Conservation (phyloP, 768 basidiomycete genomes). For the Gloeopeniophorella convolvens region DNA sequence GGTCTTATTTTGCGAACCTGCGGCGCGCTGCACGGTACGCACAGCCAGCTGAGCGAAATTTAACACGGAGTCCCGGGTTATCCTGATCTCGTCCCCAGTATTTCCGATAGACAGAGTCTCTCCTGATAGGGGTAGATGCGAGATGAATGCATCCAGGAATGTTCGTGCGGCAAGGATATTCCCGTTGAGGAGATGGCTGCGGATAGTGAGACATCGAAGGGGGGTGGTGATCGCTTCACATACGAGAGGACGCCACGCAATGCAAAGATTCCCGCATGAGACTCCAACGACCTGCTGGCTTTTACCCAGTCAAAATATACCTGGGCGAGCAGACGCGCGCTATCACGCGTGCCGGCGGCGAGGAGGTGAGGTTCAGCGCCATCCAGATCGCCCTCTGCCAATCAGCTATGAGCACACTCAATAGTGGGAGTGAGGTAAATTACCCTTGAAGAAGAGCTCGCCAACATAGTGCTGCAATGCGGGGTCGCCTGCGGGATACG, state of each 20-base stretch:
- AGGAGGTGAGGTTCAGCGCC: conserved; percentile 78
- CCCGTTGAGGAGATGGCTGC: conserved; percentile 73
- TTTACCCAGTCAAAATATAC: conserved; percentile 78
- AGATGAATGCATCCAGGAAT: conserved; percentile 80
- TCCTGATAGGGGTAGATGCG: conserved; percentile 48
- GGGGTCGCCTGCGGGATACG: conserved; percentile 84
- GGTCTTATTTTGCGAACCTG: conserved; percentile 70
- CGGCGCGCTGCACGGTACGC: conserved; percentile 79
- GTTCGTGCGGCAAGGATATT: conserved; percentile 90
- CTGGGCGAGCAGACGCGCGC: conserved; percentile 78
- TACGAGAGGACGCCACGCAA: conserved; percentile 83
- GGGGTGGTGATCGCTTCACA: conserved; percentile 26
- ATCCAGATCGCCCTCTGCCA: conserved; percentile 66
- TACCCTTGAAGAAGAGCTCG: conserved; percentile 81
- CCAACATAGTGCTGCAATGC: conserved; percentile 87
- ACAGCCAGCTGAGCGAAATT: conserved; percentile 92
- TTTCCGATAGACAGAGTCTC: conserved; percentile 35
- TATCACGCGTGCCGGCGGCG: conserved; percentile 82
- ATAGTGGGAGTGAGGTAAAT: background rate
- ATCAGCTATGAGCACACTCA: background rate
- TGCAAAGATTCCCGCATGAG: conserved; percentile 61
- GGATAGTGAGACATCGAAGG: conserved; percentile 1
- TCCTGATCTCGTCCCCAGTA: conserved; percentile 50
- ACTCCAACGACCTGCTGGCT: conserved; percentile 31
- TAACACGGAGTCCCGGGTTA: conserved; percentile 69